Evolutionary conservation across 495 filamentous ascomycete genomes (phyloP), one percentile per base, ranked within the genome.

Genomic region (Amniculicola lignicola): DNA sequence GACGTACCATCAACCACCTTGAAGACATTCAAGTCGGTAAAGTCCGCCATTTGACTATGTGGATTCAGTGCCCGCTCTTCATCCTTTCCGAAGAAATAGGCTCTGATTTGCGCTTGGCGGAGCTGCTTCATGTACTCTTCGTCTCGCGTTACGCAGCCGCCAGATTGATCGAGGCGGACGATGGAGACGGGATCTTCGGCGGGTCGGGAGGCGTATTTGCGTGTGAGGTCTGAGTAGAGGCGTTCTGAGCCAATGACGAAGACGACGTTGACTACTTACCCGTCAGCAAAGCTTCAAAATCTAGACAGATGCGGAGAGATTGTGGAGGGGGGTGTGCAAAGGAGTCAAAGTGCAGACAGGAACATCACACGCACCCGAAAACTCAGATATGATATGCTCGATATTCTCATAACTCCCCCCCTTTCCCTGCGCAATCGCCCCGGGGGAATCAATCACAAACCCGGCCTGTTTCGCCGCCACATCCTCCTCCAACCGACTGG

Each of bases 31-130:
- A 95, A 66, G 3, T 85, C 77, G 48, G 80, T 75, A 62, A 90
- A 94, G 53, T 87, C 80, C 9, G 92, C 77, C 40, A 84, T 83
- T 63, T 91, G 85, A 0, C 87, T 90, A 59, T 88, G 87, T 0
- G 93, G 93, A 21, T 86, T 94, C 3, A 99, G 75, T 0, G 89
- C 88, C 46, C 82, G 77, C 58, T 83, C 85, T 66, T 37, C 72
- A 0, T 77, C 57, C 54, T 85, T 84, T 2, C 93, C 93, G 69
- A 96, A 97, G 75, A 97, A 99, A 70, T 97, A 99, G 51, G 90
- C 82, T 48, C 84, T 84, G 15, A 96, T 90, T 25, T 86, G 81
- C 0, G 83, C 82, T 54, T 92, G 86, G 22, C 83, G 77, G 2
- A 81, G 69, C 24, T 79, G 75, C 52, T 85, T 86, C 75, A 90